Evolutionary conservation across 192 early-diverging fungal species (phyloP).

Genomic region (Gryganskiella cystojenkinii): DNA sequence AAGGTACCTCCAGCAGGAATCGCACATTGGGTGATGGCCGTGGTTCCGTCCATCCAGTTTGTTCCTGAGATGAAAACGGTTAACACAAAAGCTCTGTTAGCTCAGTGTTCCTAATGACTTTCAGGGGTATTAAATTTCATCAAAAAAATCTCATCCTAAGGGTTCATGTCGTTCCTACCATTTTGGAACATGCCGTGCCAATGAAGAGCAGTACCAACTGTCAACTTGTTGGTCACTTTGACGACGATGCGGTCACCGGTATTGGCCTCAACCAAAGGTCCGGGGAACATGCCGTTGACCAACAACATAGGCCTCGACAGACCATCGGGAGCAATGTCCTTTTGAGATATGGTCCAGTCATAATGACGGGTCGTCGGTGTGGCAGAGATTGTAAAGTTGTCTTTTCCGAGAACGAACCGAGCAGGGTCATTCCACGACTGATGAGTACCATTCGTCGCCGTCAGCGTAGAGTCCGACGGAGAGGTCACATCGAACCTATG

Average conservation of each 20-base stretch:
- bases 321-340: background rate
- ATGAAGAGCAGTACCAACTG: slow-evolving; percentile 46
- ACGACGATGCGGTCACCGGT: slow-evolving; percentile 55
- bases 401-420: background rate
- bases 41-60: slow-evolving; percentile 55
- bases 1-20: slow-evolving; percentile 31
- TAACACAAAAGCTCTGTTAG: background rate
- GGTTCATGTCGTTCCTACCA: background rate
- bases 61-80: slow-evolving; percentile 5
- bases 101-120: no score
- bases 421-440: background rate
- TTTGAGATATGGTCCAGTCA: slow-evolving; percentile 5
- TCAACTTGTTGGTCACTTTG: slow-evolving; percentile 46
- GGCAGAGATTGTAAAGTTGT: background rate
- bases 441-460: no score
- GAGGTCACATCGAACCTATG: no score
- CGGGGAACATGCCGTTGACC: slow-evolving; percentile 42
- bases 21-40: slow-evolving; percentile 46
- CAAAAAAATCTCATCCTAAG: background rate
- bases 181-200: slow-evolving; percentile 63
- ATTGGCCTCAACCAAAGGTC: slow-evolving; percentile 51
- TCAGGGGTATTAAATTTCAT: no score
- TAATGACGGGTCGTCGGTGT: slow-evolving; percentile 1
- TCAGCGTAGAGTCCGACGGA: no score
- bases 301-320: slow-evolving; percentile 1